Conservation (phyloP, 2,329 filamentous ascomycete species). For the Claviceps cyperi region DNA sequence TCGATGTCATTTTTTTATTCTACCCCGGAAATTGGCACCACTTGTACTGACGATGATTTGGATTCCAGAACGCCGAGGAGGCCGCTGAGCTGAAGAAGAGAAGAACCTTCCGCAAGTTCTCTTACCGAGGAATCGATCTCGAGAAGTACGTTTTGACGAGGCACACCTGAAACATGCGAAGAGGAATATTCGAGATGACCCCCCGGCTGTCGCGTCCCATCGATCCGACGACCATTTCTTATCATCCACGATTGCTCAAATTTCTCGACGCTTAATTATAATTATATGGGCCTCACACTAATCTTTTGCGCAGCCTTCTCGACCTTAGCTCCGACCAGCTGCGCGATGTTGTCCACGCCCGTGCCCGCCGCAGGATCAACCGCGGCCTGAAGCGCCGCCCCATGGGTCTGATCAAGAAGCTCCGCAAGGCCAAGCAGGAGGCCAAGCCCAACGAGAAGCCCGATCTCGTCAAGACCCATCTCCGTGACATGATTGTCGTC, state of each 20-base stretch:
- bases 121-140: slow-evolving; percentile 98
- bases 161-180: slow-evolving; percentile 4
- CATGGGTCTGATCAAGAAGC: slow-evolving; percentile 99
- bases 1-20: not conserved
- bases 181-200: not conserved
- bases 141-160: slow-evolving; percentile 64
- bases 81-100: slow-evolving; percentile 99
- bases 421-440: slow-evolving; percentile 98
- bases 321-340: slow-evolving; percentile 98
- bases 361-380: slow-evolving; percentile 98
- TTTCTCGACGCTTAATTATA: not conserved
- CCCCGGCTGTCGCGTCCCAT: not conserved
- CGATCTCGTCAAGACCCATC: slow-evolving; percentile 97
- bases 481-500: slow-evolving; percentile 99
- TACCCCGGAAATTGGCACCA: not conserved
- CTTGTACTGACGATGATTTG: slow-evolving; percentile 15
- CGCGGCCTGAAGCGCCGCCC: slow-evolving; percentile 99
- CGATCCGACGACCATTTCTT: not conserved
- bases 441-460: slow-evolving; percentile 99
- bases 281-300: slow-evolving; percentile 6
- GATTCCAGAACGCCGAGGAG: slow-evolving; percentile 76
- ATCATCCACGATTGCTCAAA: not conserved
- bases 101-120: slow-evolving; percentile 99
- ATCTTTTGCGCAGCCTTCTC: slow-evolving; percentile 57
- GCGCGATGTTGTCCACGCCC: slow-evolving; percentile 97